These are phyloP conservation scores for Podila epigama DNA, from an alignment of 192 early-diverging fungal species.

Conservation along the genomic window DNA sequence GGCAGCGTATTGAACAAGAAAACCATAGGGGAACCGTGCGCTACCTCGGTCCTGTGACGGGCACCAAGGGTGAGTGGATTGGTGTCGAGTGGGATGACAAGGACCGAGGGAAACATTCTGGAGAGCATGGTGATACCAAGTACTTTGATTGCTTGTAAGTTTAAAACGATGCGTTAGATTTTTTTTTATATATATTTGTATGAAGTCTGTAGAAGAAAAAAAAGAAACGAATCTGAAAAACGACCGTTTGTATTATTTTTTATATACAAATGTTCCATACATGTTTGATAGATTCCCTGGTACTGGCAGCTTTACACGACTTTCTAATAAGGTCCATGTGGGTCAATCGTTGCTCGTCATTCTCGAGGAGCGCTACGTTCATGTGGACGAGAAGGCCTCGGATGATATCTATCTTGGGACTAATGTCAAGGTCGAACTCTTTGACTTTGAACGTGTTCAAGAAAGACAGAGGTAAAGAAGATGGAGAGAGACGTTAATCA, in stretches of 20 bases:
- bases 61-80: conserved; percentile 62
- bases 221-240: too few species aligned
- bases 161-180: background rate
- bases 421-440: conserved; percentile 57
- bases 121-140: conserved; percentile 54
- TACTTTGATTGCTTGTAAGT: conserved; percentile 65
- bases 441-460: conserved; percentile 61
- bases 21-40: conserved; percentile 53
- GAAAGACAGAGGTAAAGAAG: conserved; percentile 49
- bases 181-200: background rate
- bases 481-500: too few species aligned
- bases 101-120: conserved; percentile 66
- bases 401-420: conserved; percentile 47
- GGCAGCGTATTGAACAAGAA: conserved; percentile 55
- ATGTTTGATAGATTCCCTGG: conserved; percentile 50
- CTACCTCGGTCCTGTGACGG: conserved; percentile 55
- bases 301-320: conserved; percentile 64
- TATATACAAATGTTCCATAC: background rate
- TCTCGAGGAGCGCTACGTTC: conserved; percentile 55
- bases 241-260: background rate
- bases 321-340: conserved; percentile 48
- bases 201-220: too few species aligned
- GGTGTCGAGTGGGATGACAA: conserved; percentile 72
- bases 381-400: conserved; percentile 1
- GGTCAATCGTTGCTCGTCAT: conserved; percentile 54